These are phyloP conservation scores for Odontarrhena argentea DNA, from an alignment of 345 rosid genomes.

Conservation along the genomic window DNA sequence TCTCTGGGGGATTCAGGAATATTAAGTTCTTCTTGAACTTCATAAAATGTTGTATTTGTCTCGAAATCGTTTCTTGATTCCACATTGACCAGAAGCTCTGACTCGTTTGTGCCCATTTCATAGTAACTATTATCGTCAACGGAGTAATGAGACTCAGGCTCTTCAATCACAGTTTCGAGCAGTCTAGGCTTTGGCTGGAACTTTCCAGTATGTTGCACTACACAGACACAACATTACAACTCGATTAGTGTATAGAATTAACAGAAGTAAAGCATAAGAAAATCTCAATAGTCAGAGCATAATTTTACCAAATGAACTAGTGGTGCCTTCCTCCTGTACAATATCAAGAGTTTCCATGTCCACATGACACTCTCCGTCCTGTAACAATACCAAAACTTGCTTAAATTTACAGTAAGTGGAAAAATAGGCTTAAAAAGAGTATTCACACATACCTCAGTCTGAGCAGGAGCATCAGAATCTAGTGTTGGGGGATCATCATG, in stretches of 20 bases:
- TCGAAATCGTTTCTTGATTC: conserved; percentile 37
- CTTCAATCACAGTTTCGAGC: conserved; percentile 43
- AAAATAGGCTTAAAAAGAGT: background rate
- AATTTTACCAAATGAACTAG: conserved; percentile 34
- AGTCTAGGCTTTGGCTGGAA: conserved; percentile 52
- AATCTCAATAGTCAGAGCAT: conserved; percentile 1
- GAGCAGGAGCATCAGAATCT: background rate
- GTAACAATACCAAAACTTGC: conserved; percentile 11
- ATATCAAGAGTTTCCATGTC: conserved; percentile 48
- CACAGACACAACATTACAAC: background rate
- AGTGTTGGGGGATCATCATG: too few species aligned
- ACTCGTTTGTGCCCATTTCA: conserved; percentile 30
- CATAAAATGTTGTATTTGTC: background rate
- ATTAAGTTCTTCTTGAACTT: conserved; percentile 30
- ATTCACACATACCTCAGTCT: conserved; percentile 21
- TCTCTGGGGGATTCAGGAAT: conserved; percentile 39
- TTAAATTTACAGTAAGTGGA: background rate
- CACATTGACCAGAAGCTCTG: conserved; percentile 31
- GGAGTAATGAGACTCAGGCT: conserved; percentile 39
- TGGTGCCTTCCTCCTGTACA: conserved; percentile 41
- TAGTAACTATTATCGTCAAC: conserved; percentile 34
- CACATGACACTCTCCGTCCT: conserved; percentile 45
- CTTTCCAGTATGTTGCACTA: conserved; percentile 48
- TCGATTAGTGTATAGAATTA: background rate
- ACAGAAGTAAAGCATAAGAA: background rate